Conservation (phyloP, 2,329 filamentous ascomycete genomes). For the Emmonsia crescens region DNA sequence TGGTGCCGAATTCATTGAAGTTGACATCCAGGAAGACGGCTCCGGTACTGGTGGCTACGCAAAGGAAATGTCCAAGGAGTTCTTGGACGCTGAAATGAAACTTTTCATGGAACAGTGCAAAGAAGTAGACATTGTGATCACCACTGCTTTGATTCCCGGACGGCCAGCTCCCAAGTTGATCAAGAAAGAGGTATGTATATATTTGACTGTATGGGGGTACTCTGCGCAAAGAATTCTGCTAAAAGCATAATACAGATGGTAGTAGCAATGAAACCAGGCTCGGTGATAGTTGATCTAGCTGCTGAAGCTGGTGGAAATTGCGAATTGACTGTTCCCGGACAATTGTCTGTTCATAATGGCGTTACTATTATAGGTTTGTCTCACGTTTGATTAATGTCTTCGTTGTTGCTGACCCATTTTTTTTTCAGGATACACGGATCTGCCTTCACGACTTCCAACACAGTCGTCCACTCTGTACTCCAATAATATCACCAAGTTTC, state of each 20-base stretch:
- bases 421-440: constrained; percentile 63
- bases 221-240: not conserved
- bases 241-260: constrained; percentile 45
- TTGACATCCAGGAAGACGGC: constrained; percentile 74
- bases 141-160: constrained; percentile 82
- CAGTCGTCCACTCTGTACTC: constrained; percentile 86
- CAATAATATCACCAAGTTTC: constrained; percentile 84
- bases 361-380: constrained; percentile 69
- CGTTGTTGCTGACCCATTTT: constrained; percentile 11
- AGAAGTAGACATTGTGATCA: constrained; percentile 87
- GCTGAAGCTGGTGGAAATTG: constrained; percentile 84
- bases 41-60: constrained; percentile 77
- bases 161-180: constrained; percentile 74
- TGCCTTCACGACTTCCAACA: constrained; percentile 75
- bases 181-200: constrained; percentile 49
- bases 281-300: constrained; percentile 77
- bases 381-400: not conserved
- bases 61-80: constrained; percentile 90
- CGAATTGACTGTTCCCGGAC: constrained; percentile 64
- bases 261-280: constrained; percentile 79
- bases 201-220: not conserved
- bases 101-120: constrained; percentile 77
- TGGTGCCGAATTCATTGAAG: constrained; percentile 81
- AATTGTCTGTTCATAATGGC: constrained; percentile 60
- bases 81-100: constrained; percentile 87